Conservation (phyloP, 1,139 yeast species). For the Candida gigantensis region DNA sequence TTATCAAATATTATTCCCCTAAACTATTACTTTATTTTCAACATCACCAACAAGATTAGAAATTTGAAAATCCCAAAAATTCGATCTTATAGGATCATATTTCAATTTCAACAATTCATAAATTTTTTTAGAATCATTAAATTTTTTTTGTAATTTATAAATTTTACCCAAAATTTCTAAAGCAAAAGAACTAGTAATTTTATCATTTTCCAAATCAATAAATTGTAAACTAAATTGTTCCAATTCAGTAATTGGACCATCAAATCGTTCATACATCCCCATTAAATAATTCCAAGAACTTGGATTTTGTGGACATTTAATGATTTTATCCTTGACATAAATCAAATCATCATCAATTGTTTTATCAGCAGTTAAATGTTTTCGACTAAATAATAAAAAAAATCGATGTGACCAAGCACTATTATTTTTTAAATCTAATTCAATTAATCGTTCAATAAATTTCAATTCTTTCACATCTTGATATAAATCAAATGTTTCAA, state of each 20-base stretch:
- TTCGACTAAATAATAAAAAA: constrained; percentile 49
- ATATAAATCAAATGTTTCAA: constrained; percentile 52
- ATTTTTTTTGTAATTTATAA: constrained; percentile 30
- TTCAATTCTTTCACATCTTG: constrained; percentile 49
- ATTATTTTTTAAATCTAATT: constrained; percentile 76
- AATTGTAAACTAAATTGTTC: constrained; percentile 46
- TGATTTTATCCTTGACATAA: constrained; percentile 50
- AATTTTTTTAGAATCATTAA: constrained; percentile 37
- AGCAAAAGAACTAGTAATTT: constrained; percentile 60
- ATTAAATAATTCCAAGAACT: constrained; percentile 84
- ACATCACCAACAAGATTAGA: too few relatives aligned
- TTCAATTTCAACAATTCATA: constrained; percentile 50
- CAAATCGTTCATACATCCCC: constrained; percentile 53
- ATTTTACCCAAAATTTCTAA: constrained; percentile 63
- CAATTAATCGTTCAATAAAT: constrained; percentile 52
- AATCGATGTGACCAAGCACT: constrained; percentile 93
- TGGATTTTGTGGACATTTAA: constrained; percentile 73
- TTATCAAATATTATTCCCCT: too few relatives aligned
- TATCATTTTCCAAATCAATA: constrained; percentile 29
- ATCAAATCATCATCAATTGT: constrained; percentile 31
- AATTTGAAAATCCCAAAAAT: constrained; percentile 57
- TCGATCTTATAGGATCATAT: constrained; percentile 67
- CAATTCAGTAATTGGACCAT: constrained; percentile 32
- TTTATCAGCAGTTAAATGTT: constrained; percentile 14
- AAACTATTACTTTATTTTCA: too few relatives aligned